Conservation (phyloP, 1,284 basidiomycete genomes). For the Pyrrhoderma lamaoense region DNA sequence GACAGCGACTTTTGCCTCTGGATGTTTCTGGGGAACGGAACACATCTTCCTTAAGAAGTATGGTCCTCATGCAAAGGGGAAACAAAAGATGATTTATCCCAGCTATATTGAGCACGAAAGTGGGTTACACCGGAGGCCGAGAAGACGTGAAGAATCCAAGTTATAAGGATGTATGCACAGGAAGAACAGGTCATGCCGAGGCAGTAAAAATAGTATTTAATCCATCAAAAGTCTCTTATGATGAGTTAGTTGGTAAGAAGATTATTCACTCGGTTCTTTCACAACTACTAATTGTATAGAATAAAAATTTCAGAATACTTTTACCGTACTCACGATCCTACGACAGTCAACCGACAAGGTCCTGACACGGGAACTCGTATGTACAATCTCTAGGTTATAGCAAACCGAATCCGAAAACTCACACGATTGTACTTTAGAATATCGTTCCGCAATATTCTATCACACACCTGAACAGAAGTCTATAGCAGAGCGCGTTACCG, state of each 20-base stretch:
- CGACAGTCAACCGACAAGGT: slow-evolving; percentile 75
- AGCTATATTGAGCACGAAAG: slow-evolving; percentile 49
- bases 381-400: slow-evolving; percentile 32
- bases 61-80: slow-evolving; percentile 41
- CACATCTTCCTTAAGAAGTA: slow-evolving; percentile 83
- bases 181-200: slow-evolving; percentile 86
- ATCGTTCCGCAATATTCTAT: slow-evolving; percentile 90
- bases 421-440: slow-evolving; percentile 47
- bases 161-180: slow-evolving; percentile 78
- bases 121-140: slow-evolving; percentile 80
- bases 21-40: slow-evolving; percentile 82
- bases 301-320: slow-evolving; percentile 83
- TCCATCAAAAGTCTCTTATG: slow-evolving; percentile 69
- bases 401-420: background rate
- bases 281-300: slow-evolving; percentile 11
- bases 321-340: slow-evolving; percentile 93
- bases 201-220: slow-evolving; percentile 84
- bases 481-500: slow-evolving; percentile 74
- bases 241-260: slow-evolving; percentile 68
- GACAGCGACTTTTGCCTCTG: slow-evolving; percentile 60
- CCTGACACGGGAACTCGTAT: slow-evolving; percentile 70
- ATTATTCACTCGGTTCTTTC: background rate
- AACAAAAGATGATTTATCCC: slow-evolving; percentile 25
- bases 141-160: slow-evolving; percentile 45
- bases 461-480: slow-evolving; percentile 69